Conservation (phyloP, 2,329 filamentous ascomycete genomes). For the Neurospora sp. region DNA sequence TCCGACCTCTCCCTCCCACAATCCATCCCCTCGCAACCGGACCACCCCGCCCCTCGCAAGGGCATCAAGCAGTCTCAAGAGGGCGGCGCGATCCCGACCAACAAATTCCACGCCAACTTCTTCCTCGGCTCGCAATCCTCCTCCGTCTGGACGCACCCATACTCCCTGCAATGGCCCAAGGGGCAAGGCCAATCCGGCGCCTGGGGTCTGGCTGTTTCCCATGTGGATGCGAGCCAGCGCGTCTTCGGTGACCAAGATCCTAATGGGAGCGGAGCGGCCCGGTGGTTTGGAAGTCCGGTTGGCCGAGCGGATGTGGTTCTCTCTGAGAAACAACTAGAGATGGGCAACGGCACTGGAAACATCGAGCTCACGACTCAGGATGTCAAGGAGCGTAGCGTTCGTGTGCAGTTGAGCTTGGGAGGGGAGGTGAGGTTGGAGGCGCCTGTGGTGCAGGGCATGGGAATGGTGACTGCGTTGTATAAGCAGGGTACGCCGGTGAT, state of each 20-base stretch:
- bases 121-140: slow-evolving; percentile 64
- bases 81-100: slow-evolving; percentile 50
- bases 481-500: slow-evolving; percentile 60
- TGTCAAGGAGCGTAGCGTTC: slow-evolving; percentile 48
- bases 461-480: slow-evolving; percentile 73
- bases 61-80: slow-evolving; percentile 33
- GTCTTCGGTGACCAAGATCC: slow-evolving; percentile 52
- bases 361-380: slow-evolving; percentile 37
- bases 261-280: slow-evolving; percentile 44
- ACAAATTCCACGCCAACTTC: slow-evolving; percentile 76
- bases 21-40: slow-evolving; percentile 18
- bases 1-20: slow-evolving; percentile 38
- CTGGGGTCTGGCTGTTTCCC: slow-evolving; percentile 71
- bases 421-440: neutral
- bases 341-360: slow-evolving; percentile 34
- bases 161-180: slow-evolving; percentile 58
- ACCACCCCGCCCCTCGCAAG: slow-evolving; percentile 49
- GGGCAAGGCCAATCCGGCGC: slow-evolving; percentile 53
- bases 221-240: slow-evolving; percentile 58
- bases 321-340: slow-evolving; percentile 64
- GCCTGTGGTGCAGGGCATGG: slow-evolving; percentile 82
- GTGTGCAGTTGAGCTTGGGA: slow-evolving; percentile 51
- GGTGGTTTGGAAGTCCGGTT: slow-evolving; percentile 73
- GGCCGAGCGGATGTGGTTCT: slow-evolving; percentile 74
- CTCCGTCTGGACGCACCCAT: slow-evolving; percentile 67